phyloP scores from a whole-genome alignment of 1,284 basidiomycete species.

The Leccinum pseudoinsigne region DNA sequence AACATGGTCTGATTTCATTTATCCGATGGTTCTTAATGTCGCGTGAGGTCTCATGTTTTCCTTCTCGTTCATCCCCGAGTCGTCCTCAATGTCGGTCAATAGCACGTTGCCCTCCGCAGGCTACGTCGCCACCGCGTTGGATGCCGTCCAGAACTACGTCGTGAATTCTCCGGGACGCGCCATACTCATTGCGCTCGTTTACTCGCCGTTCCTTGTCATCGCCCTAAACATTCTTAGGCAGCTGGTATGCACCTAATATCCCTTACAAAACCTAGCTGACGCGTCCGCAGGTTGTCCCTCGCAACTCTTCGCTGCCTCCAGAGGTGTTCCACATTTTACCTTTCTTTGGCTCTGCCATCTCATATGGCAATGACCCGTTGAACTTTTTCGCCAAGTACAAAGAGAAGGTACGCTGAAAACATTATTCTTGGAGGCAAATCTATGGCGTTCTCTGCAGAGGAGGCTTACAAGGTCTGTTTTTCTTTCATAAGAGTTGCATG shows the following conservation, averaged over 20 bases:
- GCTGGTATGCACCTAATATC: slow-evolving; percentile 43
- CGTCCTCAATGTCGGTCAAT: slow-evolving; percentile 29
- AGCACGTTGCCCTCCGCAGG: slow-evolving; percentile 23
- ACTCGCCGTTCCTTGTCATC: slow-evolving; percentile 47
- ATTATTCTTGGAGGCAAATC: slow-evolving; percentile 89
- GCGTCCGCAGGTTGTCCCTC: slow-evolving; percentile 47
- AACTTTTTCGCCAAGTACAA: slow-evolving; percentile 74
- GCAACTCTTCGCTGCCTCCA: slow-evolving; percentile 62
- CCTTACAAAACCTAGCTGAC: slow-evolving; percentile 7
- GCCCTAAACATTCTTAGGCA: slow-evolving; percentile 62
- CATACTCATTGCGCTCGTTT: slow-evolving; percentile 25
- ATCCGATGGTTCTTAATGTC: neutral
- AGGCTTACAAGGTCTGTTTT: slow-evolving; percentile 83
- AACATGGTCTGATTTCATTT: slow-evolving; percentile 24
- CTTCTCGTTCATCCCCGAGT: neutral
- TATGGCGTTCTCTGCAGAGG: slow-evolving; percentile 92
- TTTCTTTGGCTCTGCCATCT: slow-evolving; percentile 72
- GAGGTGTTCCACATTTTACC: slow-evolving; percentile 81
- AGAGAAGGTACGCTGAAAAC: slow-evolving; percentile 73
- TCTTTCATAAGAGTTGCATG: neutral
- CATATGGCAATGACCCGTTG: slow-evolving; percentile 81
- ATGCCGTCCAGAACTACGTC: slow-evolving; percentile 22
- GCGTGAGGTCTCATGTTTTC: neutral
- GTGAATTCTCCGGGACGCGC: slow-evolving; percentile 24
- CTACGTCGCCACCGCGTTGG: slow-evolving; percentile 26